Evolutionary conservation across 768 basidiomycete species (phyloP).

Genomic region (Lentinula guzmanii): DNA sequence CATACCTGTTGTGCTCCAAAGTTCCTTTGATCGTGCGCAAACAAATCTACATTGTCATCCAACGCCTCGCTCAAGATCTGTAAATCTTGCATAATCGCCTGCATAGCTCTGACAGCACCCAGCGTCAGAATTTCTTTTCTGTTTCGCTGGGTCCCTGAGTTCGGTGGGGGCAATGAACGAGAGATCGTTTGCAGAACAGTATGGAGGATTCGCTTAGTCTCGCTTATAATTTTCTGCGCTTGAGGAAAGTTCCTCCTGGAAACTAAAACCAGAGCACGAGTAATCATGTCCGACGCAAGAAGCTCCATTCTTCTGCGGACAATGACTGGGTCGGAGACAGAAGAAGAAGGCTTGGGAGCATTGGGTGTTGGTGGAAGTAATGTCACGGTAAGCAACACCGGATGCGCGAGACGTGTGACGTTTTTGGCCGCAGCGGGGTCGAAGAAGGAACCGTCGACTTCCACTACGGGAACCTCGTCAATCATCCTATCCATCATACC

Average conservation of each 20-base stretch:
- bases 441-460: slow-evolving; percentile 93
- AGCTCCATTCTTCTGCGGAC: slow-evolving; percentile 95
- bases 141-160: slow-evolving; percentile 50
- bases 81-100: slow-evolving; percentile 82
- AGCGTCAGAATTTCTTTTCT: slow-evolving; percentile 74
- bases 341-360: slow-evolving; percentile 35
- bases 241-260: slow-evolving; percentile 87
- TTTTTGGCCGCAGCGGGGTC: slow-evolving; percentile 83
- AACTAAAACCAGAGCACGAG: slow-evolving; percentile 86
- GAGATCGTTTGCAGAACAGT: slow-evolving; percentile 85
- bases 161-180: slow-evolving; percentile 60
- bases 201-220: slow-evolving; percentile 89
- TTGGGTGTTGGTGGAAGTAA: slow-evolving; percentile 55
- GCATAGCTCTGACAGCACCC: slow-evolving; percentile 72
- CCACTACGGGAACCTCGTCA: slow-evolving; percentile 94
- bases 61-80: slow-evolving; percentile 82
- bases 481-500: slow-evolving; percentile 97
- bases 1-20: slow-evolving; percentile 94
- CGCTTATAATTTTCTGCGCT: slow-evolving; percentile 84
- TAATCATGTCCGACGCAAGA: slow-evolving; percentile 95
- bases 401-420: slow-evolving; percentile 85
- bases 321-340: slow-evolving; percentile 77
- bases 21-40: slow-evolving; percentile 91
- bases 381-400: slow-evolving; percentile 91
- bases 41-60: slow-evolving; percentile 86